Conservation (phyloP, 2,329 filamentous ascomycete genomes). For the Pseudopithomyces maydicus region DNA sequence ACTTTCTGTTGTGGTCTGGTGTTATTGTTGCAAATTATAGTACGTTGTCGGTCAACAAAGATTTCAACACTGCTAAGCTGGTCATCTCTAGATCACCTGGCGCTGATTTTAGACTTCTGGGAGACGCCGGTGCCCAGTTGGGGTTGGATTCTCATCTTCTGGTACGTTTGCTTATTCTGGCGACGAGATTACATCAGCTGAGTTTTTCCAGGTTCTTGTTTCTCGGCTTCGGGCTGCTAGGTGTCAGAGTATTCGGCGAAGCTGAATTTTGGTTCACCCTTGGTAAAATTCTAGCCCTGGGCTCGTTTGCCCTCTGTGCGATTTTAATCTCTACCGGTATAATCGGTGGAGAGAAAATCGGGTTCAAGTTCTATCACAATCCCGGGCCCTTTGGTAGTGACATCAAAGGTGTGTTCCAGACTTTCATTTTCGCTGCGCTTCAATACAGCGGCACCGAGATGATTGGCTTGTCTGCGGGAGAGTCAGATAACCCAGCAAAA, state of each 20-base stretch:
- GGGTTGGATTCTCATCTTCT: not conserved
- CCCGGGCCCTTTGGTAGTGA: conserved; percentile 23
- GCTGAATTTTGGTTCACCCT: conserved; percentile 4
- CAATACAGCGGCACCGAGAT: conserved; percentile 24
- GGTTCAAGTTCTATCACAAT: conserved; percentile 18
- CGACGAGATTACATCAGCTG: not conserved
- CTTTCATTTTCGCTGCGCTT: conserved; percentile 11
- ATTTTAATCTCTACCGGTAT: conserved; percentile 19
- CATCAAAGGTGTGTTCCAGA: conserved; percentile 22
- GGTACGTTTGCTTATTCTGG: not conserved
- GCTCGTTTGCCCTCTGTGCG: conserved; percentile 21
- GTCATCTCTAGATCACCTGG: not conserved
- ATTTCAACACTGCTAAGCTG: not conserved
- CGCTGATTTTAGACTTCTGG: not conserved
- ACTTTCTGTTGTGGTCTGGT: not conserved
- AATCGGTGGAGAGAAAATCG: conserved; percentile 20
- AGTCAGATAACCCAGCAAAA: conserved; percentile 12
- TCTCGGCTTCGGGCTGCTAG: not conserved
- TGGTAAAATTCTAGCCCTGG: conserved; percentile 19
- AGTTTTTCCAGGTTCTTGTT: not conserved
- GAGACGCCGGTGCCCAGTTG: not conserved
- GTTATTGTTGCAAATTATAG: not conserved
- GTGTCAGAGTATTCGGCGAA: not conserved
- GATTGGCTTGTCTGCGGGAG: conserved; percentile 18
- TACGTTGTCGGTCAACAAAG: not conserved